Evolutionary conservation across 306 rosid genomes (phyloP), one percentile per base, ranked within the genome.

Genomic region (Quercus parvula): DNA sequence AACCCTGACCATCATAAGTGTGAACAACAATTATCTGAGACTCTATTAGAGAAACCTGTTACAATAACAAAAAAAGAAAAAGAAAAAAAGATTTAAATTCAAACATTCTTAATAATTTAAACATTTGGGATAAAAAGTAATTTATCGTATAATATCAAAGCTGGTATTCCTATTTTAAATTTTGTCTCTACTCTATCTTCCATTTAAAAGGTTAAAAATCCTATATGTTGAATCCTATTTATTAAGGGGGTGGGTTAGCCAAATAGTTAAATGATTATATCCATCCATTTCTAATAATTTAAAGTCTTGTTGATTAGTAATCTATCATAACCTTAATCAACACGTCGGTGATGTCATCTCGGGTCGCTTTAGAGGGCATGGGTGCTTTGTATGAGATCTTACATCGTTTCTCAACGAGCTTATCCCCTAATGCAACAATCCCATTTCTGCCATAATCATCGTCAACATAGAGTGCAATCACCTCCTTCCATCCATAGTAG

Each of bases 391-490:
- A 84, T 1, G 99, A 92, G 82, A 95, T 92, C 86, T 81, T 91
- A 73, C 96, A 86, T 25, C 97, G 90, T 81, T 76, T 92, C 90
- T 92, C 90, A 0, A 88, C 87, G 19, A 95, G 99, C 78, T 84
- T 81, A 75, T 91, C 96, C 1, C 92, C 94, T 69, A 92, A 78
- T 8, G 91, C 91, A 18, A 81, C 12, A 2, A 95, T 91, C 61
- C 98, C 99, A 20, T 93, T 93, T 86, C 99, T 92, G 22, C 99
- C 99, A 33, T 90, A 59, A n/a, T 93, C 99, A 77, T 95, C 99
- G 81, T 95, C 99, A 22, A 78, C 84, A 75, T 89, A 95, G 70
- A 95, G 81, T 52, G 94, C 99, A 71, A 91, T 87, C 18, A 92
- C 98, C 77, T 92, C 96, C 68, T 82, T 90, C 99, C 99, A 95